A percentile compares a stretch with the other conserved stretches of the same genome.
Evolutionary conservation across 768 basidiomycete species (phyloP).

Genomic region (Xerocomus potaroensis): DNA sequence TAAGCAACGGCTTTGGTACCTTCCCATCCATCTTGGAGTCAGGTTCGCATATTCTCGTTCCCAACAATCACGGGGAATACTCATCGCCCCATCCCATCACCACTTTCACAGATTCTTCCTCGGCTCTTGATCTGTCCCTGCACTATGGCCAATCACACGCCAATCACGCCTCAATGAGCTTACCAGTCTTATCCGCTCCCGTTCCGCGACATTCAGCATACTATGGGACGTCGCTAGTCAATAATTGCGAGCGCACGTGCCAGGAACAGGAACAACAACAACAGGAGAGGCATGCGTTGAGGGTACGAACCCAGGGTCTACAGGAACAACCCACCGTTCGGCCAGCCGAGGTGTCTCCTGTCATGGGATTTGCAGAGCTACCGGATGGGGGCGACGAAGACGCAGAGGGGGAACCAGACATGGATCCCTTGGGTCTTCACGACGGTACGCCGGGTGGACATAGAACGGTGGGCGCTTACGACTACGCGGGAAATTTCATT

Average conservation of each 20-base stretch:
- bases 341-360: slow-evolving; percentile 31
- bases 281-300: slow-evolving; percentile 27
- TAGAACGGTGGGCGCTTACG: slow-evolving; percentile 27
- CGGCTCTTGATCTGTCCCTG: slow-evolving; percentile 22
- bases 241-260: slow-evolving; percentile 34
- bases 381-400: slow-evolving; percentile 32
- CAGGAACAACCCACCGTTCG: slow-evolving; percentile 31
- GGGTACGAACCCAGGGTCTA: slow-evolving; percentile 31
- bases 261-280: slow-evolving; percentile 33
- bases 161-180: slow-evolving; percentile 16
- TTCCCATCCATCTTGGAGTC: slow-evolving; percentile 24
- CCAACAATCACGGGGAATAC: background rate
- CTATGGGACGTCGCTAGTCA: slow-evolving; percentile 28
- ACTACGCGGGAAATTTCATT: slow-evolving; percentile 16
- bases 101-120: slow-evolving; percentile 19
- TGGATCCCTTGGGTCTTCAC: slow-evolving; percentile 27
- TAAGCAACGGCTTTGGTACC: slow-evolving; percentile 18
- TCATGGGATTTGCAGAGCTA: slow-evolving; percentile 28
- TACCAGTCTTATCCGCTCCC: slow-evolving; percentile 28
- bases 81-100: slow-evolving; percentile 6
- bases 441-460: slow-evolving; percentile 18
- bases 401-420: slow-evolving; percentile 33
- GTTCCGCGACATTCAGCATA: slow-evolving; percentile 32
- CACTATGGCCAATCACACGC: slow-evolving; percentile 20
- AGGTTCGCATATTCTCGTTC: slow-evolving; percentile 22